These are phyloP conservation scores for Canariomyces notabilis DNA, from an alignment of 2,329 filamentous ascomycete species.

Conservation along the genomic window DNA sequence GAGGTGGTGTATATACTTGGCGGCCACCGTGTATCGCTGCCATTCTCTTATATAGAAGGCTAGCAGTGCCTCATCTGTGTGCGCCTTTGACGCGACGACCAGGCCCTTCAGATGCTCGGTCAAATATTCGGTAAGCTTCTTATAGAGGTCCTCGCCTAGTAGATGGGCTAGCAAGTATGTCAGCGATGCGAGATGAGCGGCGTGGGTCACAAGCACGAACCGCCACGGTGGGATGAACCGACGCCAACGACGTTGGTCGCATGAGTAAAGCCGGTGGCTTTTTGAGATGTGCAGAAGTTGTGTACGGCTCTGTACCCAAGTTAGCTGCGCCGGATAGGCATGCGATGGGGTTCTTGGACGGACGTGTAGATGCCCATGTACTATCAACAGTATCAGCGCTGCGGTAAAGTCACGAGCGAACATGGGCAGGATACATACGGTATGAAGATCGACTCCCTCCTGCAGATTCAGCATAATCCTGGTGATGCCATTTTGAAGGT, in stretches of 20 bases:
- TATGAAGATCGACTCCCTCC: constrained; percentile 88
- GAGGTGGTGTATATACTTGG: constrained; percentile 95
- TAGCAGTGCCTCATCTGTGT: constrained; percentile 85
- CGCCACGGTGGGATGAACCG: constrained; percentile 17
- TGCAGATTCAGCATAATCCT: constrained; percentile 91
- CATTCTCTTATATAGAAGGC: constrained; percentile 95
- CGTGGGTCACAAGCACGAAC: constrained; percentile 9
- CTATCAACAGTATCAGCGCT: constrained; percentile 34
- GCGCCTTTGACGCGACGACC: constrained; percentile 65
- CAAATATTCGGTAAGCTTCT: constrained; percentile 82
- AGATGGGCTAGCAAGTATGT: constrained; percentile 65
- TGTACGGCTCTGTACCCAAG: constrained; percentile 67
- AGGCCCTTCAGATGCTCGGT: constrained; percentile 69
- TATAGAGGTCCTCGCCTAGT: constrained; percentile 92
- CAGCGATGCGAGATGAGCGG: not conserved
- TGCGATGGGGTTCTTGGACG: constrained; percentile 22
- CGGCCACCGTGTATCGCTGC: constrained; percentile 90
- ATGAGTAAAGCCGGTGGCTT: constrained; percentile 63
- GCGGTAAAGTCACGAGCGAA: constrained; percentile 7
- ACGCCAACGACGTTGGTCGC: constrained; percentile 8
- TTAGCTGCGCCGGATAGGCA: constrained; percentile 31
- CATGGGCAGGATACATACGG: constrained; percentile 45
- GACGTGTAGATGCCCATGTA: constrained; percentile 98
- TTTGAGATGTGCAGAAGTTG: constrained; percentile 98
- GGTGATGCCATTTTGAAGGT: constrained; percentile 80